Conservation (phyloP, 2,329 filamentous ascomycete species). For the Colletotrichum brevisporum region DNA sequence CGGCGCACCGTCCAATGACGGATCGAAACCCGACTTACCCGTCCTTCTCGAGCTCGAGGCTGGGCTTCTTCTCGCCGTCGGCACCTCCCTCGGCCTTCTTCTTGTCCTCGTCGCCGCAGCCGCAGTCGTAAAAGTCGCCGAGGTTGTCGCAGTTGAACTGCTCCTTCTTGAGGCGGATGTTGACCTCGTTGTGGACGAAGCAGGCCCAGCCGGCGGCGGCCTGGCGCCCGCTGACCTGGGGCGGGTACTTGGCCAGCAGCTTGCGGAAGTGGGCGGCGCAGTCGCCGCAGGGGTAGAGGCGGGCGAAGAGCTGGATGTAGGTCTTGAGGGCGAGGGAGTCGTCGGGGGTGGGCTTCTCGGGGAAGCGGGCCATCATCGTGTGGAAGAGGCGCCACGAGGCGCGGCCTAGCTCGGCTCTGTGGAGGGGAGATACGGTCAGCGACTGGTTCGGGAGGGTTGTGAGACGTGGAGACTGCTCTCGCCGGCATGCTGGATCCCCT, state of each 20-base stretch:
- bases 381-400: constrained; percentile 80
- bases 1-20: too few relatives aligned
- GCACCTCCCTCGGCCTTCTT: constrained; percentile 51
- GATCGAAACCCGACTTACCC: constrained; percentile 19
- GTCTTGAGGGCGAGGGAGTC: constrained; percentile 74
- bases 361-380: constrained; percentile 79
- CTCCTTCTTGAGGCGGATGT: constrained; percentile 73
- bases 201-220: constrained; percentile 78
- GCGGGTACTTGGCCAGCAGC: constrained; percentile 73
- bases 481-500: too few relatives aligned
- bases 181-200: constrained; percentile 77
- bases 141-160: constrained; percentile 77
- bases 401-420: constrained; percentile 74
- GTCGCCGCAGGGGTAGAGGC: constrained; percentile 80
- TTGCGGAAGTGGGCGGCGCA: constrained; percentile 77
- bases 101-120: constrained; percentile 75
- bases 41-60: constrained; percentile 36
- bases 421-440: constrained; percentile 22
- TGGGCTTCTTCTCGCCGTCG: constrained; percentile 44
- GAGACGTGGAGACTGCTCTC: neutral
- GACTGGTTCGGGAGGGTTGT: neutral
- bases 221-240: constrained; percentile 74
- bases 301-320: constrained; percentile 76
- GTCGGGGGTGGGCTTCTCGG: constrained; percentile 73
- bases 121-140: constrained; percentile 80